Conservation (phyloP, 352 stramenopile genomes). For the Globisporangium heterothallicum region DNA sequence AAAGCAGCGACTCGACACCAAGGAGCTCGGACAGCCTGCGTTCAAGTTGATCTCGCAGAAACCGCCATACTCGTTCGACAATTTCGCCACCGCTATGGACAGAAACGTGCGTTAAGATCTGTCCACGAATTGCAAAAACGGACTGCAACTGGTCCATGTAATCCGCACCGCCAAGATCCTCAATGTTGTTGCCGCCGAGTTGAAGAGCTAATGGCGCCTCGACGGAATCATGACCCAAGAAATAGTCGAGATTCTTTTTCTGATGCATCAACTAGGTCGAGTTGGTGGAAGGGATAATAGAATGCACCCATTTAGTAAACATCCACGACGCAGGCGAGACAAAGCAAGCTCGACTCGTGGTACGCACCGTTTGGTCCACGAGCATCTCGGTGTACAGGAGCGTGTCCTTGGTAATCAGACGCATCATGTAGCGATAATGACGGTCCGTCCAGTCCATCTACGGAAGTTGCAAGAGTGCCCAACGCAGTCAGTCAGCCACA, state of each 20-base stretch:
- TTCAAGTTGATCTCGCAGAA: constrained; percentile 97
- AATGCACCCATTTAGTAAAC: too few species aligned
- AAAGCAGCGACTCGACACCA: constrained; percentile 89
- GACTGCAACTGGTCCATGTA: too few species aligned
- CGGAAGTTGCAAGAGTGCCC: background rate
- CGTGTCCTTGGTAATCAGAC: constrained; percentile 90
- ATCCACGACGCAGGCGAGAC: too few species aligned
- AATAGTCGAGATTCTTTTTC: constrained; percentile 84
- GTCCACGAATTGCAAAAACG: too few species aligned
- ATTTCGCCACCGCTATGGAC: constrained; percentile 44
- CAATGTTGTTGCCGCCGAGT: constrained; percentile 89
- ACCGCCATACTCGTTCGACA: constrained; percentile 84
- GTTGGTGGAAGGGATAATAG: too few species aligned
- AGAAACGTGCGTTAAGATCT: too few species aligned
- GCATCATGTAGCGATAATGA: constrained; percentile 93
- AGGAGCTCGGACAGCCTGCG: constrained; percentile 89
- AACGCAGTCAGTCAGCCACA: background rate
- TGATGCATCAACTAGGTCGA: constrained; percentile 74
- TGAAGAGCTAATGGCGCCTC: constrained; percentile 92
- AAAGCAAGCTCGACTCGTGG: background rate
- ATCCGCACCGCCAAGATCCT: constrained; percentile 73
- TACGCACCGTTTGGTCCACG: constrained; percentile 91
- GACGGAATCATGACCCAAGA: constrained; percentile 74
- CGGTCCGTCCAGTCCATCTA: constrained; percentile 98
- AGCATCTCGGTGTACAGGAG: constrained; percentile 99